Evolutionary conservation across 495 filamentous ascomycete species (phyloP), one percentile per base, ranked within the genome.

Genomic region (Penicillium verhagenii): DNA sequence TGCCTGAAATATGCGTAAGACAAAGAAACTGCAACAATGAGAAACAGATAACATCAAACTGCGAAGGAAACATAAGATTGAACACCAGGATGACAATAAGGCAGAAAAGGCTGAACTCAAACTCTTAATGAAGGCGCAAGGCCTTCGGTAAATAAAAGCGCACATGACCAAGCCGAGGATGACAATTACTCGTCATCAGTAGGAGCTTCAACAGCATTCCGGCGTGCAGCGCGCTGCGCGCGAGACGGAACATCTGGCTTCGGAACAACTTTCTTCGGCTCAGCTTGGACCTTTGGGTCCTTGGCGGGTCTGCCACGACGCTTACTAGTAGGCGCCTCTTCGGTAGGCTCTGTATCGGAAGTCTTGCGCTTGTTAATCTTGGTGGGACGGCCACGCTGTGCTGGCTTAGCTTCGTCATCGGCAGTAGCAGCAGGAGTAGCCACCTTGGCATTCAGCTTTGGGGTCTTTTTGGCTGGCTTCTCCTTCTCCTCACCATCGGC

Each of bases 321-420:
- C 52, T 64, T 69, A n/a, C n/a, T n/a, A n/a, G n/a, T n/a, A 33
- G 75, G 61, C 39, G 68, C 58, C 45, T 48, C 21, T 7, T 59
- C 59, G 14, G 28, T 51, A 2, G 25, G 57, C 19, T 63, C 47
- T 13, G 65, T 58, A 14, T 73, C 59, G 44, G 61, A 19, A 66
- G 68, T 16, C 71, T 72, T 51, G 47, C 43, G 42, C 31, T 58
- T 50, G n/a, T 20, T 25, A 62, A 59, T 60, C 55, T 75, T 74
- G 53, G 65, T 49, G 59, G 67, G 48, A 58, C 73, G 66, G 54
- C 71, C 61, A 52, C 77, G 70, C 35, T 37, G 16, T 50, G 57
- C 47, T 19, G 44, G 11, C 55, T 58, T 7, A 16, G 44, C 10
- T 5, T 54, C 57, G 8, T 24, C 38, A 43, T 44, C 28, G 1